Conservation (phyloP, 768 basidiomycete genomes). For the Agaricus subrufescens region DNA sequence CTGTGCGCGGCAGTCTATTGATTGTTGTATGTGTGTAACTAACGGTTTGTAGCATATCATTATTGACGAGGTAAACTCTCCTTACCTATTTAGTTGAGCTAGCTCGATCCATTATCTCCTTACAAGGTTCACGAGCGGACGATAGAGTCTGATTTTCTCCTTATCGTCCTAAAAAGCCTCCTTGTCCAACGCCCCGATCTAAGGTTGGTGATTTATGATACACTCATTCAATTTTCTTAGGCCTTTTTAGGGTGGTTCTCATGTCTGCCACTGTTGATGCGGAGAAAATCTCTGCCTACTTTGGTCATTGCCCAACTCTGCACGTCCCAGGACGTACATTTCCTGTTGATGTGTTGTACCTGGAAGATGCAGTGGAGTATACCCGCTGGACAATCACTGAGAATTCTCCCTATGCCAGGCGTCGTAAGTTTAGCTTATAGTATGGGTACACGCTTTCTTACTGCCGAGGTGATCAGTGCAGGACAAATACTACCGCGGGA, state of each 20-base stretch:
- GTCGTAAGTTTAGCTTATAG: slow-evolving; percentile 39
- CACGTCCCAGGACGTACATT: slow-evolving; percentile 93
- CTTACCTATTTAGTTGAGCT: not conserved
- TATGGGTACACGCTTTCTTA: not conserved
- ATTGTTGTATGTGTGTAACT: slow-evolving; percentile 1
- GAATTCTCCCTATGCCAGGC: slow-evolving; percentile 74
- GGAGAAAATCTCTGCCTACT: slow-evolving; percentile 83
- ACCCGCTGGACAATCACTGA: slow-evolving; percentile 77
- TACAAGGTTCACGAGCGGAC: slow-evolving; percentile 87
- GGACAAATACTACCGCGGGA: slow-evolving; percentile 61
- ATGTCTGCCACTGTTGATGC: slow-evolving; percentile 98
- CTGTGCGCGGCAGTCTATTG: slow-evolving; percentile 43
- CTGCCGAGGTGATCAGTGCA: slow-evolving; percentile 34
- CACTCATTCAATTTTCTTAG: slow-evolving; percentile 3
- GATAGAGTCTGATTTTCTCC: slow-evolving; percentile 95
- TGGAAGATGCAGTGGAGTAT: slow-evolving; percentile 89
- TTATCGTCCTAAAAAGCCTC: slow-evolving; percentile 88
- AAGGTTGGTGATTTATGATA: slow-evolving; percentile 46
- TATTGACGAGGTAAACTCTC: slow-evolving; percentile 73
- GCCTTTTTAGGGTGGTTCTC: slow-evolving; percentile 64
- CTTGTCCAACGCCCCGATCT: slow-evolving; percentile 72
- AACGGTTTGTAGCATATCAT: slow-evolving; percentile 69
- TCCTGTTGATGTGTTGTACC: slow-evolving; percentile 79
- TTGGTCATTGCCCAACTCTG: slow-evolving; percentile 80
- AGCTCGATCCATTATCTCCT: not conserved